Base-by-base conservation (phyloP, 2,329 filamentous ascomycete genomes). In the Alternaria consortialis region DNA sequence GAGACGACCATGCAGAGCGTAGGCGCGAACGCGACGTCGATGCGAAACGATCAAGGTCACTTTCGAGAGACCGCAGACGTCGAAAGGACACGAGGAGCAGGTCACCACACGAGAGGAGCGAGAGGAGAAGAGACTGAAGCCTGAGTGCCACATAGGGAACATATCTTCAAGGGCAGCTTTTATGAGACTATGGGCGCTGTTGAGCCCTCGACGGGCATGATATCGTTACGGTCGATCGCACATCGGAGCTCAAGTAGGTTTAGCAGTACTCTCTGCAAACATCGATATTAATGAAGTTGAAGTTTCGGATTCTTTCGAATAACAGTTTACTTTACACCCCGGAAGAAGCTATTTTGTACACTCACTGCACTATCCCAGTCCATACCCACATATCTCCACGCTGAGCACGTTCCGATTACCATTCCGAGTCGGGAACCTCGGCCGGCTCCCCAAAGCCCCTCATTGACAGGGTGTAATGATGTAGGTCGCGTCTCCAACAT, bases 41-140 rank as follows among this genome's bases (percentile, higher is more conserved):
- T 50, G 69, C 63, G 37, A 74, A 63, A 68, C 73, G 68, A 73
- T 59, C 72, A 71, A 48, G 72, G 71, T 63, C 74, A 15, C 62
- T 56, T 7, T 67, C 67, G 7, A 65, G 56, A 40, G 66, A 72
- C 13, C 60, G 59, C 20, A 60, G 63, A 20, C 60, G 61, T n/a
- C 60, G 47, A 12, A 60, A 60, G 65, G 31, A 67, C 62, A 32
- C 60, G 60, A 34, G 58, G 23, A 73, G 71, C 56, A 64, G 62
- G 29, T 73, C 71, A 34, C 71, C 71, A 20, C 62, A 67, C 20
- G 59, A 65, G 42, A 56, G 56, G 20, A 46, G 46, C 12, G 56
- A 66, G 34, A 62, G 50, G 54, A 62, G 56, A 29, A 51, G 58
- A 17, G 63, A 68, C 29, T 72, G 46, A 62, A 12, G 11, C 12